These are phyloP conservation scores for Monosporascus sp. DNA, from an alignment of 2,329 filamentous ascomycete species.

Conservation along the genomic window DNA sequence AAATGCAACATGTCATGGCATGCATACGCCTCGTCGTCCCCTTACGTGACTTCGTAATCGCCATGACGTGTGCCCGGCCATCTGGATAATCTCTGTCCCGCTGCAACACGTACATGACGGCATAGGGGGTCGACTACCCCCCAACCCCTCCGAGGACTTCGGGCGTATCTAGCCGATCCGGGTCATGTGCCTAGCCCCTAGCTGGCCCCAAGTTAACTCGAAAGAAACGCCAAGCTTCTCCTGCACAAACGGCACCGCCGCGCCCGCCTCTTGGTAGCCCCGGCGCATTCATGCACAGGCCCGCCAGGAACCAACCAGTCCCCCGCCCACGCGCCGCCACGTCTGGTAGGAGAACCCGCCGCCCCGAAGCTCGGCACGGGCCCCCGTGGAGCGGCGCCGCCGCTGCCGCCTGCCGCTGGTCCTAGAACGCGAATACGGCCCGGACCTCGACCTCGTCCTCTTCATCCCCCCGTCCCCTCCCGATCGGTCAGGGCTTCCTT, in stretches of 20 bases:
- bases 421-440: slow-evolving; percentile 18
- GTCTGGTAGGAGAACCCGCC: slow-evolving; percentile 20
- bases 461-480: too few relatives aligned
- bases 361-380: slow-evolving; percentile 16
- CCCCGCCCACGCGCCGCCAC: slow-evolving; percentile 16
- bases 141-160: too few relatives aligned
- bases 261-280: slow-evolving; percentile 15
- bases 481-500: too few relatives aligned
- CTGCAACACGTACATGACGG: too few relatives aligned
- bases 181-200: too few relatives aligned
- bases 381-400: slow-evolving; percentile 7
- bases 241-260: neutral
- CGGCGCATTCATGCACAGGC: slow-evolving; percentile 13
- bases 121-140: too few relatives aligned
- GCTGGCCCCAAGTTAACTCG: neutral
- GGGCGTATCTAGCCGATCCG: too few relatives aligned
- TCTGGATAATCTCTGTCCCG: too few relatives aligned
- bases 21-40: too few relatives aligned
- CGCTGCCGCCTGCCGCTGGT: slow-evolving; percentile 13
- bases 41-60: too few relatives aligned
- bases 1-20: too few relatives aligned
- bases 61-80: too few relatives aligned
- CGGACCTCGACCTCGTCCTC: slow-evolving; percentile 11
- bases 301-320: slow-evolving; percentile 15
- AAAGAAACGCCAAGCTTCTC: slow-evolving; percentile 1